Conservation (phyloP, 805 yeast genomes). For the Wickerhamiella galacta region DNA sequence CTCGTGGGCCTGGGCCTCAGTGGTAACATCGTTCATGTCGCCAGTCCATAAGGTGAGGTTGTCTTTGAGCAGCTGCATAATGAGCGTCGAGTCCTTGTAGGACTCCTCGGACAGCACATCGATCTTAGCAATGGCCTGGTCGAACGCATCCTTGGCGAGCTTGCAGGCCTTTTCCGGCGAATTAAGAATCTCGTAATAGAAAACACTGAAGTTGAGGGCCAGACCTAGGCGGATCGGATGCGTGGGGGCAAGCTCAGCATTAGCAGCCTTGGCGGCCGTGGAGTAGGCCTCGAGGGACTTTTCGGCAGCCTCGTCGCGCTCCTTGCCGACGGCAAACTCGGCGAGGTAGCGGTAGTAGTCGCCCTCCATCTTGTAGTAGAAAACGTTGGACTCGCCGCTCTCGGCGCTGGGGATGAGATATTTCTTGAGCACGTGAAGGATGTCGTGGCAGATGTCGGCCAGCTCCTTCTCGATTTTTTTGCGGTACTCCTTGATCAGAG, state of each 20-base stretch:
- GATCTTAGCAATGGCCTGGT: constrained; percentile 96
- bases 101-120: constrained; percentile 96
- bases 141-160: constrained; percentile 97
- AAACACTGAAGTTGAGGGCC: constrained; percentile 94
- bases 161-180: constrained; percentile 98
- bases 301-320: constrained; percentile 88
- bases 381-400: constrained; percentile 95
- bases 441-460: constrained; percentile 89
- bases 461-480: constrained; percentile 89
- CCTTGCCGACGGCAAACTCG: constrained; percentile 85
- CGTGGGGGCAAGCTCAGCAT: constrained; percentile 95
- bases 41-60: constrained; percentile 35
- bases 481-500: constrained; percentile 87
- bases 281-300: constrained; percentile 91
- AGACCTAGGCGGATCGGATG: constrained; percentile 97
- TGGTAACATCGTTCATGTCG: constrained; percentile 33
- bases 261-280: constrained; percentile 94
- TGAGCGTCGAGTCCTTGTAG: constrained; percentile 94
- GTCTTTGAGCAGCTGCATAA: constrained; percentile 90
- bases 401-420: constrained; percentile 91
- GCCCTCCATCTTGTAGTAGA: constrained; percentile 98
- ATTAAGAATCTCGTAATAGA: constrained; percentile 94
- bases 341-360: constrained; percentile 99
- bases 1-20: too few relatives aligned
- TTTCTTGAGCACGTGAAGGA: constrained; percentile 69